A percentile compares a stretch with the other conserved stretches of the same genome.
phyloP scores from a whole-genome alignment of 352 stramenopile genomes.

The Aphanomyces stellatus region DNA sequence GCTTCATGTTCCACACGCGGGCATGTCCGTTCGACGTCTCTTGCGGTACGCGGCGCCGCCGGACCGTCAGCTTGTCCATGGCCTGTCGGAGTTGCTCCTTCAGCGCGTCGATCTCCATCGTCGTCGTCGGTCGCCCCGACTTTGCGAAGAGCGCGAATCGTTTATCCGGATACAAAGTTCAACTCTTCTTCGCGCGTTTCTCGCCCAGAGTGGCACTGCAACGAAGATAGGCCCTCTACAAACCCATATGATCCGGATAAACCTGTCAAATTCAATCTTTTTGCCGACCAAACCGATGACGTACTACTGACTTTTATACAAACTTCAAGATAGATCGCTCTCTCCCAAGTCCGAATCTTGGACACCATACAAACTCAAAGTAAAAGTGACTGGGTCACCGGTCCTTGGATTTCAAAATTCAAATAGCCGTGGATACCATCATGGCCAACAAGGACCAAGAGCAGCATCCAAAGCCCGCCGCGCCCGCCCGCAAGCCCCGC shows the following conservation, averaged over 20 bases:
- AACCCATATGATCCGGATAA: neutral
- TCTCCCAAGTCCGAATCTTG: neutral
- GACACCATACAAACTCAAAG: neutral
- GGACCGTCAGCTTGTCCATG: conserved; percentile 8
- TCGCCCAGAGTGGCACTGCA: too few species aligned
- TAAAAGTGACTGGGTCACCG: neutral
- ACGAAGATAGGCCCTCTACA: too few species aligned
- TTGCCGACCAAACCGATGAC: neutral
- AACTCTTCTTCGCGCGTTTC: too few species aligned
- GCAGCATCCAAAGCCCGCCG: neutral
- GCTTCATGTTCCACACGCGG: conserved; percentile 17
- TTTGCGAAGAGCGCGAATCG: conserved; percentile 1
- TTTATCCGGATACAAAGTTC: conserved; percentile 8
- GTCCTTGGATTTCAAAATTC: conserved; percentile 9
- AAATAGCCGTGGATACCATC: neutral
- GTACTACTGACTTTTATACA: conserved; percentile 11
- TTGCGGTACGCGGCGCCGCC: neutral
- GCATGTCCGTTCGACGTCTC: neutral
- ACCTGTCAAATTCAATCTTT: conserved; percentile 1
- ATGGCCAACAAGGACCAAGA: neutral
- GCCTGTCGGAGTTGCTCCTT: conserved; percentile 15
- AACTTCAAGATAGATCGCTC: conserved; percentile 5
- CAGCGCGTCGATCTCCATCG: conserved; percentile 5
- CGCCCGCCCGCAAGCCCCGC: neutral
- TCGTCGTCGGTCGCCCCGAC: too few species aligned